Evolutionary conservation across 2,329 filamentous ascomycete genomes (phyloP).

Genomic region (Aspergillus sp.): DNA sequence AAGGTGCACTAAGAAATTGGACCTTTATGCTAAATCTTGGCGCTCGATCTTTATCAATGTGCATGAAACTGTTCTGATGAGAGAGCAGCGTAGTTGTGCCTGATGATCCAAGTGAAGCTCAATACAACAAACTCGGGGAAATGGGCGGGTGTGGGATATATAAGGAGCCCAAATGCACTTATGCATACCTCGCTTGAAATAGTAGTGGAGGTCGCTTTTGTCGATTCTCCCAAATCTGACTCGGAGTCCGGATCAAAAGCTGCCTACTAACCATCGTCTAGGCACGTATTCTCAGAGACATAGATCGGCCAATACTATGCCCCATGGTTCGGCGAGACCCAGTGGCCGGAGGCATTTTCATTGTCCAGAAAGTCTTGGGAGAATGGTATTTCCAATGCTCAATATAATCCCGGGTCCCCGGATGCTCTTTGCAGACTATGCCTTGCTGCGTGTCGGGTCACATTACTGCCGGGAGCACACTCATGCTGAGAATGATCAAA

Average conservation of each 20-base stretch:
- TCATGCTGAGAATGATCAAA: neutral
- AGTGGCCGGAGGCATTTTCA: neutral
- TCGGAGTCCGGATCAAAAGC: neutral
- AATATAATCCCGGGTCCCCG: neutral
- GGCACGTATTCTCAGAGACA: too few relatives aligned
- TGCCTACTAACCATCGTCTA: neutral
- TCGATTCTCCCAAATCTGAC: neutral
- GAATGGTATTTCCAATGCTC: neutral
- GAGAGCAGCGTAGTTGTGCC: too few relatives aligned
- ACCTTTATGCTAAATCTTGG: too few relatives aligned
- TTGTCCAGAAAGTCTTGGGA: neutral
- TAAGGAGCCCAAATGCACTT: too few relatives aligned
- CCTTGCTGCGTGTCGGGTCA: neutral
- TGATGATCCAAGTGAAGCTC: too few relatives aligned
- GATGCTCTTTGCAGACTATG: constrained; percentile 1
- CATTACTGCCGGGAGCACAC: neutral
- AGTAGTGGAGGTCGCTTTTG: too few relatives aligned
- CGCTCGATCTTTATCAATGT: too few relatives aligned
- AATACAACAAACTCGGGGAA: too few relatives aligned
- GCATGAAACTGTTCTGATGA: too few relatives aligned
- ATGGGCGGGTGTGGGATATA: too few relatives aligned
- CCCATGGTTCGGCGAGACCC: neutral
- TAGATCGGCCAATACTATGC: neutral
- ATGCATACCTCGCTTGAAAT: too few relatives aligned
- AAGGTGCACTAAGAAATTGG: too few relatives aligned